phyloP scores from a whole-genome alignment of 2,329 filamentous ascomycete species.

The Pseudogymnoascus sp. region DNA sequence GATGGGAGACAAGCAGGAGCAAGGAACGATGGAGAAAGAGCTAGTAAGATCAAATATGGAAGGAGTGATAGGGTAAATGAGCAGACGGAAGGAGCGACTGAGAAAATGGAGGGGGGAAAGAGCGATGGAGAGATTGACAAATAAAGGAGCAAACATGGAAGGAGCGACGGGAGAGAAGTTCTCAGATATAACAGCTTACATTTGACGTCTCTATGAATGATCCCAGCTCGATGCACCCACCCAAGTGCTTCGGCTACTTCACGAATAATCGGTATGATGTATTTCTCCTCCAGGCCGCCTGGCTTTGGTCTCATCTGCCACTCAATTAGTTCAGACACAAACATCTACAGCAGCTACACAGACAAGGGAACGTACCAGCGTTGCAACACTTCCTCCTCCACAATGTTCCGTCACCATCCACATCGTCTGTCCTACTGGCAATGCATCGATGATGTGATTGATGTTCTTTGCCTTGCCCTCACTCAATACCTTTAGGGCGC shows the following conservation, averaged over 20 bases:
- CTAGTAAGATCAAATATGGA: neutral
- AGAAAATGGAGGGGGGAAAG: neutral
- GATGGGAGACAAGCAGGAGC: neutral
- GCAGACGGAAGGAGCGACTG: too few relatives aligned
- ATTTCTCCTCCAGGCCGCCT: slow-evolving; percentile 59
- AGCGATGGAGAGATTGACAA: neutral
- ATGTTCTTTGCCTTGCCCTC: slow-evolving; percentile 69
- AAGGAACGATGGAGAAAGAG: neutral
- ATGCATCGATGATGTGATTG: slow-evolving; percentile 71
- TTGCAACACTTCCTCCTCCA: slow-evolving; percentile 73
- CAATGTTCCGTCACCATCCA: slow-evolving; percentile 88
- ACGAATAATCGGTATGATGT: slow-evolving; percentile 58
- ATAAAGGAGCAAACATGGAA: neutral
- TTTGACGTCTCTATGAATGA: slow-evolving; percentile 65
- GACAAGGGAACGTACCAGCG: slow-evolving; percentile 42
- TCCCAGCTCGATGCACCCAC: slow-evolving; percentile 60
- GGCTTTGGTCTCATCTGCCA: slow-evolving; percentile 53
- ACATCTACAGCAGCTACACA: slow-evolving; percentile 29
- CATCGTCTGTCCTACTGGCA: slow-evolving; percentile 69
- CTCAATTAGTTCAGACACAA: slow-evolving; percentile 15
- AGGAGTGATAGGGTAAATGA: neutral
- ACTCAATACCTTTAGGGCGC: slow-evolving; percentile 61
- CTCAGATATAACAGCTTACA: slow-evolving; percentile 31
- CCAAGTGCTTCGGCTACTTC: slow-evolving; percentile 58
- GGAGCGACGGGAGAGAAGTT: neutral